phyloP scores from a whole-genome alignment of 2,329 filamentous ascomycete species.

The Ophiocordyceps polyrhachis-furcata region DNA sequence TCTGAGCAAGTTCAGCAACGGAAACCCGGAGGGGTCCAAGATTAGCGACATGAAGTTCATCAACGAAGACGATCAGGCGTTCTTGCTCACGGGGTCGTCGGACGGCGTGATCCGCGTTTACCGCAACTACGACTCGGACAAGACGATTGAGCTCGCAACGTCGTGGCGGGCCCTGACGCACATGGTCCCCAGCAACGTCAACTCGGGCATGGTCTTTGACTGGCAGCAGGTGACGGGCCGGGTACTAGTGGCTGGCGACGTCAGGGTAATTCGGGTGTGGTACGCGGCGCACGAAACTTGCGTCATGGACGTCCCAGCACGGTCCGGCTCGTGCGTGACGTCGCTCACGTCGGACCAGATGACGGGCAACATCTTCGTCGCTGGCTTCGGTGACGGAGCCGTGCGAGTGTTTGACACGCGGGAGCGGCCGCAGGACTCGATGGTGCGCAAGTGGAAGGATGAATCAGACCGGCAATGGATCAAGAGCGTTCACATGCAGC shows the following conservation, averaged over 20 bases:
- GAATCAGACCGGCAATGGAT: conserved; percentile 77
- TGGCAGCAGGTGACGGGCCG: conserved; percentile 98
- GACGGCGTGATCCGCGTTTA: conserved; percentile 91
- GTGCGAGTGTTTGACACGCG: conserved; percentile 89
- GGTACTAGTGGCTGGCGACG: conserved; percentile 87
- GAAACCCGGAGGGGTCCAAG: conserved; percentile 74
- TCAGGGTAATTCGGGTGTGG: conserved; percentile 91
- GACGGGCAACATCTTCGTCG: conserved; percentile 88
- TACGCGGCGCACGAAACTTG: conserved; percentile 88
- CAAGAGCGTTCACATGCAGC: conserved; percentile 89
- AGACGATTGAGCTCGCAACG: conserved; percentile 66
- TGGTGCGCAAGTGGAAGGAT: conserved; percentile 95
- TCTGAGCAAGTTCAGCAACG: conserved; percentile 78
- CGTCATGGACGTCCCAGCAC: conserved; percentile 80
- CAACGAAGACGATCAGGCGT: conserved; percentile 92
- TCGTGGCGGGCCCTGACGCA: conserved; percentile 85
- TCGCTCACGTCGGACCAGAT: conserved; percentile 95
- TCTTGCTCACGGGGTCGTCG: conserved; percentile 86
- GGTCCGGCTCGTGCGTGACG: conserved; percentile 89
- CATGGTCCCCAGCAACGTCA: conserved; percentile 82
- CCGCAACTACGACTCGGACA: conserved; percentile 68
- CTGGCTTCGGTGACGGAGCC: conserved; percentile 89
- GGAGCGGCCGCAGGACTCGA: conserved; percentile 63
- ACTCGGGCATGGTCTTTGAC: conserved; percentile 90
- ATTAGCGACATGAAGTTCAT: conserved; percentile 95